Base-by-base conservation (phyloP, 2,329 filamentous ascomycete genomes). In the Fusarium keratoplasticum region DNA sequence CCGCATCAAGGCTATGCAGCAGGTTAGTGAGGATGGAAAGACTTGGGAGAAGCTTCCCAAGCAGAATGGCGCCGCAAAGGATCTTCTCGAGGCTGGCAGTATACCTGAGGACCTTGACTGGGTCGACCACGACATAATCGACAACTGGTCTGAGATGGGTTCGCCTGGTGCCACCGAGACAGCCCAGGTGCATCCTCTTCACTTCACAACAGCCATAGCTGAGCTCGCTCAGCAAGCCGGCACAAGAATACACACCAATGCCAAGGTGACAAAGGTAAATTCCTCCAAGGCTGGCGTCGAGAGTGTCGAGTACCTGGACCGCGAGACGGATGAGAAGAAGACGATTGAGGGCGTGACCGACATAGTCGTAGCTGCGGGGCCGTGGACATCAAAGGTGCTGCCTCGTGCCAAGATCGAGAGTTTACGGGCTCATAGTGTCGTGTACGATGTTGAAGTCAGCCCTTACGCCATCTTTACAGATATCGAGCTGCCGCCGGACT, bases 121-220 rank as follows among this genome's bases (percentile, higher is more conserved):
- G 95, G 87, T 98, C 47, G 90, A 93, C 61, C 84, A 88, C 2
- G 89, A 92, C 6, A 85, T 91, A 3, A 84, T 97, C 25, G 85
- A 86, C 62, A 86, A 87, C 22, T 98, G 97, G 83, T 90, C 94
- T 36, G 91, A 93, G 80, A 98, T 98, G 95, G 95, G 94, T 27
- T 75, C 80, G 2, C 84, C 85, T 3, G 92, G 90, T 4, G 90
- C 91, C 1, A 89, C 88, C 2, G 94, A 95, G 70, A 98, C 96
- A 2, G 94, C 96, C 0, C 96, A 99, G 83, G 96, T 98, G 4
- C 96, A 99, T 79, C 96, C 96, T 0, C 94, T 92, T 71, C 91
- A 95, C 52, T 98, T 99, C 80, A 98, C 96, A 0, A 96, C 90
- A 0, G 88, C 91, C 18, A 97, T 98, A 82, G 94, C 94, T 6